These are phyloP conservation scores for Colletotrichum sp. DNA, from an alignment of 2,329 filamentous ascomycete genomes.

Conservation along the genomic window DNA sequence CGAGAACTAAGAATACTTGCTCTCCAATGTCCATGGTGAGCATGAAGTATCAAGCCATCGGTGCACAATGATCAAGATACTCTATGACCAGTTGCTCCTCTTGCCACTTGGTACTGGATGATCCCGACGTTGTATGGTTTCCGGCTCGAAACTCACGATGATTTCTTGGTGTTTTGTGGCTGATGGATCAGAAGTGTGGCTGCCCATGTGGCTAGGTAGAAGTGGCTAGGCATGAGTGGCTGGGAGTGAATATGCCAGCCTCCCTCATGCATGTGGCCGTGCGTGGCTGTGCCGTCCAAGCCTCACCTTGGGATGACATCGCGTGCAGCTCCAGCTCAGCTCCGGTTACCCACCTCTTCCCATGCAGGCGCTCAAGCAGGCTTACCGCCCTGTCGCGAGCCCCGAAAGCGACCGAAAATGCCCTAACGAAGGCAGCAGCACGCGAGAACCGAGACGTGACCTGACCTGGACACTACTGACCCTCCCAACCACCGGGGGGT, in stretches of 20 bases:
- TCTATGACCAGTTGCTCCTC: too few relatives aligned
- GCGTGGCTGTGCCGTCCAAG: not conserved
- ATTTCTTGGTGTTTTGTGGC: not conserved
- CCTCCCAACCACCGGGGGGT: not conserved
- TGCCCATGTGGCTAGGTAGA: rapidly evolving
- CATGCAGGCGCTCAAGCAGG: not conserved
- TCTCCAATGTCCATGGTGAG: too few relatives aligned
- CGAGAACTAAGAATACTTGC: too few relatives aligned
- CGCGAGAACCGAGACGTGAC: not conserved
- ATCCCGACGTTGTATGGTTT: not conserved
- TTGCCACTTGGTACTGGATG: not conserved
- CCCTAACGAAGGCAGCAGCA: not conserved
- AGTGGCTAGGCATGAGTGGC: not conserved
- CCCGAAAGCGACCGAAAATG: not conserved
- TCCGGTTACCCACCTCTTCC: not conserved
- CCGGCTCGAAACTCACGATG: not conserved
- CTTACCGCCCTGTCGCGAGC: not conserved
- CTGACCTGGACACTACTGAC: not conserved
- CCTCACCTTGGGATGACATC: not conserved
- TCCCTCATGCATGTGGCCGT: not conserved
- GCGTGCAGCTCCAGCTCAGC: not conserved
- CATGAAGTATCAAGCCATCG: too few relatives aligned
- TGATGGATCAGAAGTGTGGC: not conserved
- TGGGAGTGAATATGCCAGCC: not conserved
- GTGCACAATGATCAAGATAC: too few relatives aligned